A percentile compares a stretch with the other conserved stretches of the same genome.
These are phyloP conservation scores for Neospermospora avenae DNA, from an alignment of 2,329 filamentous ascomycete genomes.

Conservation along the genomic window DNA sequence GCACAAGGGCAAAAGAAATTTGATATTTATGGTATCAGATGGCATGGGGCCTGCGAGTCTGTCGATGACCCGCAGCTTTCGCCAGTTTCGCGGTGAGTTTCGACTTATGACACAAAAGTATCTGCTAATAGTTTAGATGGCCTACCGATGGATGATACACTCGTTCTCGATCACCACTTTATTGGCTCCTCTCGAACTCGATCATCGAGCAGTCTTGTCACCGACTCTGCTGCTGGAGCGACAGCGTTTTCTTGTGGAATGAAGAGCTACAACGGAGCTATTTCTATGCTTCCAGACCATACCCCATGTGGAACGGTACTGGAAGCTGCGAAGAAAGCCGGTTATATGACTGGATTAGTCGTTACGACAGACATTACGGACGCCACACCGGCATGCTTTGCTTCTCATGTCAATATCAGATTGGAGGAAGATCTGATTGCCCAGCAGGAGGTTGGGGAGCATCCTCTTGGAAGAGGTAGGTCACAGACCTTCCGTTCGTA, in stretches of 20 bases:
- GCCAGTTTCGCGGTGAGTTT: constrained; percentile 61
- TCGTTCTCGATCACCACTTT: constrained; percentile 82
- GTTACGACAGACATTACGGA: constrained; percentile 95
- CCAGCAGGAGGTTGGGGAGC: constrained; percentile 84
- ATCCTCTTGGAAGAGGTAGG: constrained; percentile 67
- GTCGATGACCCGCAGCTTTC: constrained; percentile 79
- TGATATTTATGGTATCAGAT: constrained; percentile 99
- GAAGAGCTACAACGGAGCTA: constrained; percentile 97
- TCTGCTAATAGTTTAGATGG: constrained; percentile 42
- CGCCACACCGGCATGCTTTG: constrained; percentile 94
- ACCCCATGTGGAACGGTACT: constrained; percentile 87
- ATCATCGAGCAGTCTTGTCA: constrained; percentile 80
- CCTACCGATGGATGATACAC: constrained; percentile 69
- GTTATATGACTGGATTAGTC: constrained; percentile 89
- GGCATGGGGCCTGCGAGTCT: constrained; percentile 96
- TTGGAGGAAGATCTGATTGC: constrained; percentile 87
- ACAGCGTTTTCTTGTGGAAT: constrained; percentile 90
- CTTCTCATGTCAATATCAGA: constrained; percentile 77
- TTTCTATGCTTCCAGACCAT: constrained; percentile 81
- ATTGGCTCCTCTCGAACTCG: constrained; percentile 88
- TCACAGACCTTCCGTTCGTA: not conserved
- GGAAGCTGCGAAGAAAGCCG: constrained; percentile 87
- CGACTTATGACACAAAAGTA: not conserved
- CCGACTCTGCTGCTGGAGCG: constrained; percentile 93
- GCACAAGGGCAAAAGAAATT: constrained; percentile 72